Evolutionary conservation across 805 yeast species (phyloP), one percentile per base, ranked within the genome.

Genomic region (Blastobotrys peoriensis): DNA sequence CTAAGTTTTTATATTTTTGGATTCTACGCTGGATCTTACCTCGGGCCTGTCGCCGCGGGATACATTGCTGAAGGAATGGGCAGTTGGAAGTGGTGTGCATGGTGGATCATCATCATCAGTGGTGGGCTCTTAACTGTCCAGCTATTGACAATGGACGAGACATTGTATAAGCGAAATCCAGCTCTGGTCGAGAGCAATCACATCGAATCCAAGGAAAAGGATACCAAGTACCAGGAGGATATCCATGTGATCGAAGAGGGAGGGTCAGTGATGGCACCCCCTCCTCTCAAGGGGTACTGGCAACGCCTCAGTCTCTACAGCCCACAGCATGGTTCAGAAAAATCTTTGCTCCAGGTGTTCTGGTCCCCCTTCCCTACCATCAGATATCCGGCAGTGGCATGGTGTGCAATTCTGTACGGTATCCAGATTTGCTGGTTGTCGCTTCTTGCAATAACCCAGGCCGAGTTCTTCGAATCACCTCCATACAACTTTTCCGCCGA

Each of bases 11-110:
- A 79, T 56, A 76, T 30, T 3, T 27, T 39, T 30, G 42, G 36
- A 15, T 18, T 39, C 10, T 16, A n/a, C 4, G 42, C 70, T 9
- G 76, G 80, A 6, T 73, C 78, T 36, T 79, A 65, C 52, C 60
- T 76, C 45, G 83, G 82, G 3, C 83, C 83, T 3, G 64, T 78
- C 53, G 67, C 78, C 39, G 79, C 81, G 9, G 82, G 82, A 9
- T 74, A 75, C 51, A 74, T 79, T 45, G 68, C 22, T 15, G 41
- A 38, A 4, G 17, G 23, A 5, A 16, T 28, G 42, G 42, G 42
- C 36, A 18, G 27, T 23, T 46, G 49, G 49, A 38, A 40, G 37
- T 46, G 49, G 49, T 40, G 38, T 3, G 40, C 40, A 13, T 46
- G 35, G 20, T 46, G 44, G 44, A 27, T 40, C 21, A 21, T 36